A percentile compares a stretch with the other conserved stretches of the same genome.
These are phyloP conservation scores for Triglochin maritima DNA, from an alignment of 106 monocot species.

Conservation along the genomic window DNA sequence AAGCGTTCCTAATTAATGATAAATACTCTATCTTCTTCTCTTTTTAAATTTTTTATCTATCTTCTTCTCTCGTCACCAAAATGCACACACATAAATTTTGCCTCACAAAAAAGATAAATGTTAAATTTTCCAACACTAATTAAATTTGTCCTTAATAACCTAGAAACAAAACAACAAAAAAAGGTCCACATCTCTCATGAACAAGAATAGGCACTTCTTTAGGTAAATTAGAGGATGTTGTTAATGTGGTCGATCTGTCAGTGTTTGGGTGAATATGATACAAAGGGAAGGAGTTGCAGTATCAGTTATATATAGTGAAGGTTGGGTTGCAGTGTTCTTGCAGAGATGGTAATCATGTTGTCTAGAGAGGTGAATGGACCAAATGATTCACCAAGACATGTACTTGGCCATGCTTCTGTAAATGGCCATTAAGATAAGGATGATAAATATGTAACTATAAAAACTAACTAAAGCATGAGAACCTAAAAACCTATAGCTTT, in stretches of 20 bases:
- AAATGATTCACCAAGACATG: slow-evolving; percentile 6
- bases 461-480: not conserved
- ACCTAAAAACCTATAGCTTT: not conserved
- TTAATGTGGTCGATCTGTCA: not conserved
- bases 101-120: no score
- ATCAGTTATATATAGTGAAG: not conserved
- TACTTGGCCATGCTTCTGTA: not conserved
- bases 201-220: not conserved
- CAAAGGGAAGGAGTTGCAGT: not conserved
- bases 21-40: no score
- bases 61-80: no score
- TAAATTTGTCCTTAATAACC: no score
- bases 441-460: not conserved
- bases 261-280: slow-evolving; percentile 2
- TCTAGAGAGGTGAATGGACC: slow-evolving; percentile 9
- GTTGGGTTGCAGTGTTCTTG: not conserved
- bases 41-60: no score
- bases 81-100: no score
- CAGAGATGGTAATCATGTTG: slow-evolving; percentile 7
- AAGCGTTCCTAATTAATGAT: no score
- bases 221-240: not conserved
- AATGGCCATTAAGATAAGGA: not conserved
- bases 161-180: no score
- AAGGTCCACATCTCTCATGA: no score
- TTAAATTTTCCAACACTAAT: no score